Evolutionary conservation across 1,284 basidiomycete species (phyloP).

Genomic region (Ganoderma lucidum): DNA sequence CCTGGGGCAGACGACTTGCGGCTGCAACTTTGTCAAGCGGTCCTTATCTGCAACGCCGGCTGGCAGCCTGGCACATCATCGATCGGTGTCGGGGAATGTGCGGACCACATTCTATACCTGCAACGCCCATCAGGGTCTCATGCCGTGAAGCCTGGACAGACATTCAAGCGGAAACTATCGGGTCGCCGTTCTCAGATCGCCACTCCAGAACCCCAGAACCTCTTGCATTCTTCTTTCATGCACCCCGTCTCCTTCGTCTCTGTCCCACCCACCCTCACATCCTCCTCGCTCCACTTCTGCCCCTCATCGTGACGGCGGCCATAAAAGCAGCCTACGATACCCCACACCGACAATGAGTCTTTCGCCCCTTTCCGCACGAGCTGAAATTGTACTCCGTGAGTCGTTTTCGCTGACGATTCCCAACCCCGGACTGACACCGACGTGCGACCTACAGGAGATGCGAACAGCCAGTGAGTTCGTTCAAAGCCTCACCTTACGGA

Average conservation of each 20-base stretch:
- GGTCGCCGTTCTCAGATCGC: conserved; percentile 14
- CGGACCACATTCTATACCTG: conserved; percentile 7
- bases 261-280: conserved; percentile 9
- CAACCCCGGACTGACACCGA: conserved; percentile 6
- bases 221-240: not conserved
- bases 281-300: conserved; percentile 12
- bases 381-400: conserved; percentile 23
- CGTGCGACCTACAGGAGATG: conserved; percentile 17
- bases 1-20: not conserved
- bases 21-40: not conserved
- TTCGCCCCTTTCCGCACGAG: conserved; percentile 16
- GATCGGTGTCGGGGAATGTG: conserved; percentile 16
- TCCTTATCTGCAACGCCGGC: conserved; percentile 1
- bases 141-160: conserved; percentile 15
- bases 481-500: not conserved
- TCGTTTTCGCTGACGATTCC: conserved; percentile 2
- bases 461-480: conserved; percentile 29
- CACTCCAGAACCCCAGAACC: conserved; percentile 25
- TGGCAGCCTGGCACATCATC: conserved; percentile 3
- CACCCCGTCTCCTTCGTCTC: conserved; percentile 13
- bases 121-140: conserved; percentile 2
- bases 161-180: conserved; percentile 7
- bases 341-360: conserved; percentile 12
- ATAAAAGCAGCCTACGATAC: conserved; percentile 23
- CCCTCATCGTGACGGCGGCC: conserved; percentile 14